A percentile compares a stretch with the other conserved stretches of the same genome.
Evolutionary conservation across 2,329 filamentous ascomycete genomes (phyloP).

Genomic region (Colletotrichum sojae): DNA sequence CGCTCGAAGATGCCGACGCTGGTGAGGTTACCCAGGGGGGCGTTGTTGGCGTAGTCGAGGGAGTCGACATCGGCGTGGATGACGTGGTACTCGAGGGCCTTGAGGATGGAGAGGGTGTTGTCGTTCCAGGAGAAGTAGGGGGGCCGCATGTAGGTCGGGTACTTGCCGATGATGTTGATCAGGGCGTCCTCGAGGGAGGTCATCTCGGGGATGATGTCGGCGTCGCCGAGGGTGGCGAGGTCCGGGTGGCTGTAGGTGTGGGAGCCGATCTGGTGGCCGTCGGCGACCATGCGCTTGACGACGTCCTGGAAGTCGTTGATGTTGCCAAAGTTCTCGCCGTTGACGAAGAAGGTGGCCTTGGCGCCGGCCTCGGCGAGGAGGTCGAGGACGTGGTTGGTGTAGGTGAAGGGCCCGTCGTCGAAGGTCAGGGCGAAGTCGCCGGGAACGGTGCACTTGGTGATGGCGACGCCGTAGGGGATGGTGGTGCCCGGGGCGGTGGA

Average conservation of each 20-base stretch:
- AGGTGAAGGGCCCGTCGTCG: slow-evolving; percentile 62
- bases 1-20: slow-evolving; percentile 54
- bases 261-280: slow-evolving; percentile 60
- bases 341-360: slow-evolving; percentile 60
- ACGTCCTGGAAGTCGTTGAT: slow-evolving; percentile 55
- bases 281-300: slow-evolving; percentile 57
- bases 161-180: slow-evolving; percentile 57
- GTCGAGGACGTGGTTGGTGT: slow-evolving; percentile 59
- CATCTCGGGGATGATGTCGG: slow-evolving; percentile 55
- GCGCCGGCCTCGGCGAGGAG: slow-evolving; percentile 49
- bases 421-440: slow-evolving; percentile 61
- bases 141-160: slow-evolving; percentile 61
- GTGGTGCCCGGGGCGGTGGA: slow-evolving; percentile 51
- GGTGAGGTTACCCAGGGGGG: slow-evolving; percentile 45
- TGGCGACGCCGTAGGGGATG: slow-evolving; percentile 51
- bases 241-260: slow-evolving; percentile 60
- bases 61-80: slow-evolving; percentile 47
- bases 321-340: slow-evolving; percentile 57
- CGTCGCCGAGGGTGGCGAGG: slow-evolving; percentile 53
- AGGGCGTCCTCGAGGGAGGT: slow-evolving; percentile 61
- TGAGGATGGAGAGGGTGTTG: slow-evolving; percentile 41
- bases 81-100: slow-evolving; percentile 39
- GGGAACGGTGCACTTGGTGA: slow-evolving; percentile 50
- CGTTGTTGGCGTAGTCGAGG: slow-evolving; percentile 45
- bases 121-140: slow-evolving; percentile 52